Conservation (phyloP, 805 yeast species). For the Clavispora phyllophila region DNA sequence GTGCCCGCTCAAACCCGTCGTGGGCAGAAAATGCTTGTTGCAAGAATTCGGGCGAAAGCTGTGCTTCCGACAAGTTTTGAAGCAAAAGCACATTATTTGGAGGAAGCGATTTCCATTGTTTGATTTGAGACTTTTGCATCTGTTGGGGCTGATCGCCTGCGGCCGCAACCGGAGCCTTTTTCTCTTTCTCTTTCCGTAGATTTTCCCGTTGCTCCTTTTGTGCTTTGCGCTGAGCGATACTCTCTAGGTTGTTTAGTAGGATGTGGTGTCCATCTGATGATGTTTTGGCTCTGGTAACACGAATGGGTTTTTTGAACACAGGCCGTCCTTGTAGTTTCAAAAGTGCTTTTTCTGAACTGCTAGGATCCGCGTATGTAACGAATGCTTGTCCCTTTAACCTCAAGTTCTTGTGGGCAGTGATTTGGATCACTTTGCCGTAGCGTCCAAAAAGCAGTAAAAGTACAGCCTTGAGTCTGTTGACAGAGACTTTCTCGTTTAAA, state of each 20-base stretch:
- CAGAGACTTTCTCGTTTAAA: constrained; percentile 62
- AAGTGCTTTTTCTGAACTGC: constrained; percentile 43
- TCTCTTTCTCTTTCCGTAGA: constrained; percentile 9
- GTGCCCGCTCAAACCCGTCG: constrained; percentile 61
- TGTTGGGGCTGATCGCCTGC: background rate
- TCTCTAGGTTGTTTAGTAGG: constrained; percentile 5
- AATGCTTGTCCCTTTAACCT: constrained; percentile 81
- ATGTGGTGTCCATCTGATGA: constrained; percentile 38
- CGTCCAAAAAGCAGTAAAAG: constrained; percentile 39
- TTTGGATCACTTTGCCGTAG: constrained; percentile 44
- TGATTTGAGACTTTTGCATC: constrained; percentile 10
- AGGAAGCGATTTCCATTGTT: constrained; percentile 35
- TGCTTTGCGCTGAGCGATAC: constrained; percentile 15
- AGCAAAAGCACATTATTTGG: constrained; percentile 68
- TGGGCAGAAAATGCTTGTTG: constrained; percentile 41
- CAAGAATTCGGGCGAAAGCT: constrained; percentile 25
- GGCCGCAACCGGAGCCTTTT: constrained; percentile 1
- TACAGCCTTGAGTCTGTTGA: constrained; percentile 42
- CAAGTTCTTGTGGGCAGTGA: constrained; percentile 57
- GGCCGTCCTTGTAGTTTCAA: constrained; percentile 35
- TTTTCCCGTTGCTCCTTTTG: constrained; percentile 18
- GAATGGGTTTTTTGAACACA: constrained; percentile 46
- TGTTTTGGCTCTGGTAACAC: constrained; percentile 38
- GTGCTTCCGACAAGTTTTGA: constrained; percentile 54
- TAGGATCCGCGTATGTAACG: constrained; percentile 45